These are phyloP conservation scores for Penicillium canescens DNA, from an alignment of 495 filamentous ascomycete species.

Conservation along the genomic window DNA sequence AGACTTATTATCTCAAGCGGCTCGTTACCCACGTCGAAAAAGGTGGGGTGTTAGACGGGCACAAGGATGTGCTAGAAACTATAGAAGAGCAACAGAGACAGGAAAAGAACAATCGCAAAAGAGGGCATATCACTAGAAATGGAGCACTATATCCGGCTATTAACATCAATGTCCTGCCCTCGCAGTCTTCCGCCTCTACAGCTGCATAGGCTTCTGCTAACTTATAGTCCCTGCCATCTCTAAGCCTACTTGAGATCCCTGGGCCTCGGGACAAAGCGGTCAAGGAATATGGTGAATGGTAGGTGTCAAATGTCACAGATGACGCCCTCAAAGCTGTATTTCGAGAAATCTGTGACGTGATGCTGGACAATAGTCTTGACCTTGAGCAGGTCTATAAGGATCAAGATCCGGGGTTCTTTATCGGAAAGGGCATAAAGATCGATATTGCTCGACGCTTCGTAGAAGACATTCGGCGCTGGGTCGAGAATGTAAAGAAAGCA, in stretches of 20 bases:
- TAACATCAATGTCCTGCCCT: conserved; percentile 24
- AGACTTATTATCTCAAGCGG: conserved; percentile 19
- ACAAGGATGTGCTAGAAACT: conserved; percentile 28
- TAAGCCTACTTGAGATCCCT: conserved; percentile 4
- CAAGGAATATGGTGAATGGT: conserved; percentile 24
- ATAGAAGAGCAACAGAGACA: conserved; percentile 28
- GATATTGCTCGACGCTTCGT: conserved; percentile 29
- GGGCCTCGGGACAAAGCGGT: conserved; percentile 17
- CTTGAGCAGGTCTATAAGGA: conserved; percentile 23
- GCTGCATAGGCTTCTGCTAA: background rate
- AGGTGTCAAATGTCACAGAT: conserved; percentile 15
- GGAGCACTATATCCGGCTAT: conserved; percentile 13
- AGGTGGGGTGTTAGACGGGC: conserved; percentile 17
- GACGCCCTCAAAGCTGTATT: conserved; percentile 18
- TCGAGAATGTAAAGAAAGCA: conserved; percentile 16
- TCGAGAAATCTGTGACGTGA: conserved; percentile 18
- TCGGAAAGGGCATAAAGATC: conserved; percentile 23
- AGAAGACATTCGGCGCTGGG: conserved; percentile 27
- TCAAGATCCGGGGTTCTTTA: conserved; percentile 29
- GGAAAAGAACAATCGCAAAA: conserved; percentile 13
- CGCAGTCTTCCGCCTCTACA: background rate
- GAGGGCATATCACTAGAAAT: background rate
- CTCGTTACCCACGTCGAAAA: conserved; percentile 23
- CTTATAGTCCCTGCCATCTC: background rate
- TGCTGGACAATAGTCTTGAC: conserved; percentile 21